Base-by-base conservation (phyloP, 805 yeast genomes). In the Deakozyma indianensis region DNA sequence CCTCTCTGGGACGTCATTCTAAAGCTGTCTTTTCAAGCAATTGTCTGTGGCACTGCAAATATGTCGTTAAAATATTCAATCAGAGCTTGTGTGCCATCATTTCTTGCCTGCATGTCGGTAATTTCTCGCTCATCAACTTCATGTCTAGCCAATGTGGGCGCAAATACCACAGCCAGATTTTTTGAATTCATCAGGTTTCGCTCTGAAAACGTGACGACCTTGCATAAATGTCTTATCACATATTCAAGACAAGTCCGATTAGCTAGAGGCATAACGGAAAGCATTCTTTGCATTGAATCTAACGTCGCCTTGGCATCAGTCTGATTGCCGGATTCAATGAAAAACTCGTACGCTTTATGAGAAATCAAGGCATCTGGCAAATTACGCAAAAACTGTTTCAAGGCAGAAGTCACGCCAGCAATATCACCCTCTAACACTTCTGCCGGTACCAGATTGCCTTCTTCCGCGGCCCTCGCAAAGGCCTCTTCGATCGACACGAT, bases 141-240 rank as follows among this genome's bases (percentile, higher is more conserved):
- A 55, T 86, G 95, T 42, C 95, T 71, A 0, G 87, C 80, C 41
- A 92, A 64, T 4, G 96, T 86, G 2, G 98, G 97, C 1, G 96
- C 95, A 69, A 92, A 92, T 4, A 90, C 96, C 41, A 92, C 85
- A 0, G 95, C 80, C 45, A 92, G 64, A 56, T 92, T 87, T 61
- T 78, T 78, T 53, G 74, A 68, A 38, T 74, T 83, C 98, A 92
- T 92, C 60, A 88, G 71, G 59, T 88, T 92, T 41, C 63, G 57
- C 11, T 61, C 61, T 41, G 75, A 68, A 57, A 70, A 68, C 23
- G 66, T 60, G 35, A 77, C 74, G 25, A 92, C 80, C 46, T 66
- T 62, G 41, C 69, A 63, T 51, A 92, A 67, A 66, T 92, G 98
- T 41, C 65, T 65, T 43, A 82, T 66, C 35, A 92, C 64, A 40